These are phyloP conservation scores for Phytophthora foliorum DNA, from an alignment of 352 stramenopile genomes.

Conservation along the genomic window DNA sequence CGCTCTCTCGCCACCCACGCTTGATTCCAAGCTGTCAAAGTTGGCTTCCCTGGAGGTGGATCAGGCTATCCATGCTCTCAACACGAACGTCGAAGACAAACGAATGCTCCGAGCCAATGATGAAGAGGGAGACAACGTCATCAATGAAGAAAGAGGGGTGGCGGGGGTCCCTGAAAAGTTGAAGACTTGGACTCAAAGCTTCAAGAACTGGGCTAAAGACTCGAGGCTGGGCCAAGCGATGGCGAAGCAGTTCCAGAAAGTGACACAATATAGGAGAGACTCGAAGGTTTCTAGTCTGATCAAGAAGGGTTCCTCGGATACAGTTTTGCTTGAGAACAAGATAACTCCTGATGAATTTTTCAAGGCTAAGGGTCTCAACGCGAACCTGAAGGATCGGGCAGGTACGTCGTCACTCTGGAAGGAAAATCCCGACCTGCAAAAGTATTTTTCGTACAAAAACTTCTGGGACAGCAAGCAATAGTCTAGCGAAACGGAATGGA, in stretches of 20 bases:
- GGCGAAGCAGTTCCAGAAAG: not conserved
- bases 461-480: not conserved
- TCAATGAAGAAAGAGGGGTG: not conserved
- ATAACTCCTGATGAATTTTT: too few species aligned
- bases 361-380: not conserved
- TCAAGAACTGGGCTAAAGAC: not conserved
- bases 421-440: not conserved
- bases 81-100: not conserved
- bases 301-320: not conserved
- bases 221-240: not conserved
- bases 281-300: not conserved
- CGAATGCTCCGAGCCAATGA: not conserved
- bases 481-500: not conserved
- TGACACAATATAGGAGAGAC: not conserved
- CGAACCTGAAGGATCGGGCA: not conserved
- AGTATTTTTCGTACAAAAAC: not conserved
- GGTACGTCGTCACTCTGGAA: not conserved
- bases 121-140: not conserved
- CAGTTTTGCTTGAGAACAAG: not conserved
- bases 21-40: not conserved
- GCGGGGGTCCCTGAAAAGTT: not conserved
- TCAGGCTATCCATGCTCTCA: not conserved
- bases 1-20: not conserved
- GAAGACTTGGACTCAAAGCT: not conserved
- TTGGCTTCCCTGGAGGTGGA: not conserved